These are phyloP conservation scores for Pythium scleroteichum DNA, from an alignment of 352 stramenopile genomes.

Conservation along the genomic window DNA sequence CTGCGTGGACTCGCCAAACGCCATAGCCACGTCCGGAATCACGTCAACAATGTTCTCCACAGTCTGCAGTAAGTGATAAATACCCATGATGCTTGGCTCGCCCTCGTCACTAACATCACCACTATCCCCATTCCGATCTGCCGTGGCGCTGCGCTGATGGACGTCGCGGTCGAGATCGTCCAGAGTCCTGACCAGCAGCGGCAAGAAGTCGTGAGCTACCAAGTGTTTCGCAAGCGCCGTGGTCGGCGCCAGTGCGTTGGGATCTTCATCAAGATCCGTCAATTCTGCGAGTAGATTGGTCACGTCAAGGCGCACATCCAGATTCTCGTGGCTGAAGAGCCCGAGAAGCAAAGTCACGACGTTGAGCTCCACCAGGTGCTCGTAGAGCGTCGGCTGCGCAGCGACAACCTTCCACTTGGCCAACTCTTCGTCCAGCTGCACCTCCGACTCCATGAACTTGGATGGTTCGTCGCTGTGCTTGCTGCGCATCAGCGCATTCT, in stretches of 20 bases:
- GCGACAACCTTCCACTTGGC: conserved; percentile 41
- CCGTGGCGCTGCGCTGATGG: conserved; percentile 23
- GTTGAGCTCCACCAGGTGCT: conserved; percentile 42
- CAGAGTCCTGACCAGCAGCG: conserved; percentile 36
- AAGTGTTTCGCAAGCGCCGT: conserved; percentile 40
- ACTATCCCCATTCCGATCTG: neutral
- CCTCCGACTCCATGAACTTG: conserved; percentile 74
- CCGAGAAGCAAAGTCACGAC: conserved; percentile 53
- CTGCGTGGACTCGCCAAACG: conserved; percentile 19
- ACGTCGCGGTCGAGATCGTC: conserved; percentile 33
- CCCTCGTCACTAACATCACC: conserved; percentile 14
- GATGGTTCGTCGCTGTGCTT: conserved; percentile 60
- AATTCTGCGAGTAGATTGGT: conserved; percentile 48
- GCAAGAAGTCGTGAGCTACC: conserved; percentile 38
- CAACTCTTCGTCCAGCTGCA: conserved; percentile 47
- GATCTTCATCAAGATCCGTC: conserved; percentile 49
- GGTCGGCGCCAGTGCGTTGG: conserved; percentile 34
- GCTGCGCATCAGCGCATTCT: conserved; percentile 58
- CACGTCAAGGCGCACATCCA: conserved; percentile 47
- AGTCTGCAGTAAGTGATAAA: conserved; percentile 60
- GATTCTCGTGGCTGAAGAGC: conserved; percentile 68
- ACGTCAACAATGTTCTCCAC: conserved; percentile 59
- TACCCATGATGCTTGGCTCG: conserved; percentile 49
- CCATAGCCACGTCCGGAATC: conserved; percentile 22
- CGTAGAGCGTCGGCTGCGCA: conserved; percentile 51